Conservation (phyloP, 768 basidiomycete genomes). For the Podaxis rugospora region DNA sequence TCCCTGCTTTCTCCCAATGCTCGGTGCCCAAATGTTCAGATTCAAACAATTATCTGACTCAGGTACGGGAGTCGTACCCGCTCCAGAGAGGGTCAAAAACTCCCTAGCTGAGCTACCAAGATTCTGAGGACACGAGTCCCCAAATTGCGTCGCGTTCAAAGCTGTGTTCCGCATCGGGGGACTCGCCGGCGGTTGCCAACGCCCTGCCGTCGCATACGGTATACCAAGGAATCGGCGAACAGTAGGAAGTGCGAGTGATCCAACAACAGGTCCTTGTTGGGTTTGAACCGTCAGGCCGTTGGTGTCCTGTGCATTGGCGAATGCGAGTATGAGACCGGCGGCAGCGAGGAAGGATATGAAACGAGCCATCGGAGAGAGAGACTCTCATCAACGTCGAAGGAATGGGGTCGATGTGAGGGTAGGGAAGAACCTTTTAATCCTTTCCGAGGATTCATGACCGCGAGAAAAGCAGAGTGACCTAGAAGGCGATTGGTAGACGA, state of each 20-base stretch:
- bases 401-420: not conserved
- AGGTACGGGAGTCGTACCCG: constrained; percentile 21
- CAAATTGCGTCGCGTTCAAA: constrained; percentile 24
- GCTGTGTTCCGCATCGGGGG: constrained; percentile 17
- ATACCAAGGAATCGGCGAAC: constrained; percentile 33
- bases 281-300: constrained; percentile 24
- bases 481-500: not conserved
- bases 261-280: constrained; percentile 27
- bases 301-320: not conserved
- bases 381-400: not conserved
- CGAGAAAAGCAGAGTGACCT: not conserved
- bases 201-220: constrained; percentile 28
- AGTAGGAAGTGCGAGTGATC: constrained; percentile 19
- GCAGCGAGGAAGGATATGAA: constrained; percentile 1
- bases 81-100: constrained; percentile 22
- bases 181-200: constrained; percentile 27
- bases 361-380: not conserved
- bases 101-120: constrained; percentile 17
- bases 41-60: constrained; percentile 33
- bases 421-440: not conserved
- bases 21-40: constrained; percentile 36
- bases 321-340: not conserved
- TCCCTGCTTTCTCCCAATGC: constrained; percentile 23
- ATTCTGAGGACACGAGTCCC: constrained; percentile 26
- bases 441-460: not conserved